Evolutionary conservation across 768 basidiomycete genomes (phyloP), one percentile per base, ranked within the genome.

Genomic region (Nevesoporus exiguus): DNA sequence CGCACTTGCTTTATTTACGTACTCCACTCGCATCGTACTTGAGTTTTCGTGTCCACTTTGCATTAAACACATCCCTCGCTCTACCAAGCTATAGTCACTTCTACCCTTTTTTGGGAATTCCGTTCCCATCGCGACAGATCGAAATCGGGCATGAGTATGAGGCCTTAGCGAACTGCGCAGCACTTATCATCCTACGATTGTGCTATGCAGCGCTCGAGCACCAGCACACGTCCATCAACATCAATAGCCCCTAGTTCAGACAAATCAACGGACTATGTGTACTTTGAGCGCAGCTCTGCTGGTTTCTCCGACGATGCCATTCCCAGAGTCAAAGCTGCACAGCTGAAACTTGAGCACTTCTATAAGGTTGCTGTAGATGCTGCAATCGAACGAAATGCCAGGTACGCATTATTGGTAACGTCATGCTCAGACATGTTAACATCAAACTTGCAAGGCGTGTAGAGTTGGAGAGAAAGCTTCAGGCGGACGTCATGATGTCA

Each of bases 291-390:
- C 57, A 86, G 80, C 41, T 80, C 86, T 2, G 69, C 76, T 47
- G 82, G 81, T 34, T 92, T 96, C 71, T 88, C 90, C 7, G 86
- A 91, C 50, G 84, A 88, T 56, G 86, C 90, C 15, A 70, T 86
- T 58, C 86, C 92, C 41, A 86, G 87, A 59, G 90, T 92, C 14
- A 95, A 93, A 70, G 83, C 82, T 37, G 95, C 95, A 3, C 94
- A 97, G 71, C 77, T 98, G 73, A 97, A 96, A 73, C 80, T 98
- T 49, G 97, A 98, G 73, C 87, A 95, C 68, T 97, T 86, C 68
- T 99, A 98, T 74, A 97, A 98, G 71, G 86, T 97, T 37, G 92
- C 92, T 1, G 97, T 99, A 39, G 94, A 98, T 69, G 82, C 89
- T 42, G 96, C 96, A 13, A 91, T 99, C 43, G 94, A 95, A 66